These are phyloP conservation scores for Pseudogymnoascus sp. DNA, from an alignment of 2,329 filamentous ascomycete genomes.

Conservation along the genomic window DNA sequence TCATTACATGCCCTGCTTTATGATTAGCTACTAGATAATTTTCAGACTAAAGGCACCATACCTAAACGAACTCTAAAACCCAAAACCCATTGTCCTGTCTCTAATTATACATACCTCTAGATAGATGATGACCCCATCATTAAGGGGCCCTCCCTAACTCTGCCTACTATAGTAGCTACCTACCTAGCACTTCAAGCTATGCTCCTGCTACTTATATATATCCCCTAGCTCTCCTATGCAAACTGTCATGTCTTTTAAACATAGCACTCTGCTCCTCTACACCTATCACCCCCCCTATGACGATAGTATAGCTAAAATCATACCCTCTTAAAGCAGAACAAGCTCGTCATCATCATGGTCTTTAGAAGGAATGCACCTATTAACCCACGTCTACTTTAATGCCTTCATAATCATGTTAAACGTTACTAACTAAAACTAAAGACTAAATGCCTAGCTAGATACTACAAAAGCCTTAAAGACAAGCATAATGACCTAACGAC, in stretches of 20 bases:
- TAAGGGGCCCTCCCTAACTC: neutral
- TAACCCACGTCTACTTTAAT: neutral
- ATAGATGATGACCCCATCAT: neutral
- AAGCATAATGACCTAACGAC: slow-evolving; percentile 10
- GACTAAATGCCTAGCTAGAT: slow-evolving; percentile 11
- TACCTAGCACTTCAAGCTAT: neutral
- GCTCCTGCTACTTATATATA: neutral
- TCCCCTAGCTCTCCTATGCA: neutral
- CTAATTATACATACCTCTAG: neutral
- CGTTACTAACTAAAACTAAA: slow-evolving; percentile 14
- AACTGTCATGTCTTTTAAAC: neutral
- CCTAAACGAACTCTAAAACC: neutral
- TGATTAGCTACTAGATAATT: neutral
- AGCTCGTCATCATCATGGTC: neutral
- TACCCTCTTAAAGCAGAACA: neutral
- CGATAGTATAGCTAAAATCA: neutral
- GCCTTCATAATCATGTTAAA: slow-evolving; percentile 13
- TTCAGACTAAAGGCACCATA: neutral
- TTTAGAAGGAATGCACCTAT: neutral
- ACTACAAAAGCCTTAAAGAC: slow-evolving; percentile 13
- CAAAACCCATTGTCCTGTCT: neutral
- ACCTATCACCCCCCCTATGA: neutral
- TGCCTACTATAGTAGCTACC: slow-evolving; percentile 2
- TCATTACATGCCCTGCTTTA: neutral
- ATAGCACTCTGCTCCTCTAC: neutral